These are phyloP conservation scores for Parastagonospora nodorum DNA, from an alignment of 2,329 filamentous ascomycete genomes.

Conservation along the genomic window DNA sequence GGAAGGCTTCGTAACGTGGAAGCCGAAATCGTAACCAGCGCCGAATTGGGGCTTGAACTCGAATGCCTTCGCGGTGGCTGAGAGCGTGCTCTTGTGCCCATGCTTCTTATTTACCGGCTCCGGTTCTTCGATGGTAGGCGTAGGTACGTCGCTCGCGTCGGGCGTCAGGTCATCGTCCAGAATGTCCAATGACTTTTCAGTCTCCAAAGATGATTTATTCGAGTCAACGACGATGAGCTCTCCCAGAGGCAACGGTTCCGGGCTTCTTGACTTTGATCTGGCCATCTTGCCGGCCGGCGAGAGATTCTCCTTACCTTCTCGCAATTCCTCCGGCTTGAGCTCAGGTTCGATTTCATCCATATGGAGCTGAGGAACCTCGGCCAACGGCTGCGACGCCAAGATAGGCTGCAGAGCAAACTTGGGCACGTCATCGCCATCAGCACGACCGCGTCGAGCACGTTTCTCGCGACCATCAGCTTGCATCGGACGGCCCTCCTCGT, in stretches of 20 bases:
- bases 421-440: constrained; percentile 74
- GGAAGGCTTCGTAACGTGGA: constrained; percentile 48
- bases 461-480: constrained; percentile 74
- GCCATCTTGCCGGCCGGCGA: constrained; percentile 32
- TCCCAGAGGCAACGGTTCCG: constrained; percentile 25
- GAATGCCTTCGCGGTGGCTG: constrained; percentile 74
- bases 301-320: constrained; percentile 46
- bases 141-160: constrained; percentile 34
- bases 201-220: constrained; percentile 13
- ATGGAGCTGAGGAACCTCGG: constrained; percentile 33
- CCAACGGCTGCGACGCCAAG: constrained; percentile 45
- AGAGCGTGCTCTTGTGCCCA: constrained; percentile 60
- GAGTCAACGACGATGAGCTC: constrained; percentile 11
- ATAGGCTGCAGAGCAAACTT: constrained; percentile 65
- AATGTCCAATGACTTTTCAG: constrained; percentile 22
- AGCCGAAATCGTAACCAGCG: constrained; percentile 43
- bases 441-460: constrained; percentile 68
- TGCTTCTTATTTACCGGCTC: constrained; percentile 33
- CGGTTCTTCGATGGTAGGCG: constrained; percentile 36
- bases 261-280: constrained; percentile 35
- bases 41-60: constrained; percentile 49
- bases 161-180: constrained; percentile 26
- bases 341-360: constrained; percentile 24
- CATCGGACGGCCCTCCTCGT: constrained; percentile 65
- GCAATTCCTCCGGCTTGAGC: constrained; percentile 25